Base-by-base conservation (phyloP, 2,329 filamentous ascomycete species). In the Phialophora tarda region DNA sequence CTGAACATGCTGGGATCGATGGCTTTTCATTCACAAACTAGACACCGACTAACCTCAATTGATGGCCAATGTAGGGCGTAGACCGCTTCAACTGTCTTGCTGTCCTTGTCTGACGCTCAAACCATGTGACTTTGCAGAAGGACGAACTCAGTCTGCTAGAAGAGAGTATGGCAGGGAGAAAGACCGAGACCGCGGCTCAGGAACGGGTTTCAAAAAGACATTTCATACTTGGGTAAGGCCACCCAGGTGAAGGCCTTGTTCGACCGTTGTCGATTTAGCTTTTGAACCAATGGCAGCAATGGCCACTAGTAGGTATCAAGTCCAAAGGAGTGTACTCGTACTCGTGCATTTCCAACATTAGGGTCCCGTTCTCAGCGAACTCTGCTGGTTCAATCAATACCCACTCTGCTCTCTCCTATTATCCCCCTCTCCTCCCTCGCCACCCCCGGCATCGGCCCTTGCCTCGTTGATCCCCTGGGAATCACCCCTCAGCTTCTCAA, bases 401-500 rank as follows among this genome's bases (percentile, higher is more conserved):
- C 68, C 68, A 44, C 64, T 63, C 51, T 69, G 68, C 48, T 69
- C 68, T 26, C 68, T 56, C 26, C 68, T 65, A 10, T 57, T 65
- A 48, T 59, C 53, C 5, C 41, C 53, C 14, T 56, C 26, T 44
- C 38, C 38, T 4, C 14, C 53, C 14, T 30, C 53, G 30, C 28
- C 26, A 32, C 21, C 57, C 5, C 57, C 47, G 0, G 14, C 63
- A 44, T 61, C 24, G 14, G n/a, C 30, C 59, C 54, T 55, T 34
- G 88, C 89, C 70, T 88, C 85, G 72, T 82, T 82, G 64, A 92
- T 91, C 0, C 83, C 91, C 72, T 90, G 82, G 53, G 92, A 91
- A 78, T 98, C 95, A 65, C 95, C 95, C 69, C 95, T 86, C 72
- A 99, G 80, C 81, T 95, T 94, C 59, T 94, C 94, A 84, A 99